A percentile compares a stretch with the other conserved stretches of the same genome.
Evolutionary conservation across 257 asterid genomes (phyloP).

Genomic region (Osmanthus fragrans): DNA sequence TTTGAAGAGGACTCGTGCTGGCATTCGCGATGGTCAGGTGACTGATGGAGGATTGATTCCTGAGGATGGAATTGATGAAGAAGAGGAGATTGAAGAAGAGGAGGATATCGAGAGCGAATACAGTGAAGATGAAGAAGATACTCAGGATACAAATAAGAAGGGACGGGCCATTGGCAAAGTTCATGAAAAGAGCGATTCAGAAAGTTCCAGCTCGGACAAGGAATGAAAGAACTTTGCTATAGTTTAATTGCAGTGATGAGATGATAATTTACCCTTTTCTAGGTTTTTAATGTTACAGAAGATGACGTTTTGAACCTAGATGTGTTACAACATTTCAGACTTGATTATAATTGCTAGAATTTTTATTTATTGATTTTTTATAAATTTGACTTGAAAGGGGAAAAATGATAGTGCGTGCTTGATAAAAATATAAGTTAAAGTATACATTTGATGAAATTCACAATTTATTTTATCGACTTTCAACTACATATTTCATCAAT

Average conservation of each 20-base stretch:
- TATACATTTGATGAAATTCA: no score
- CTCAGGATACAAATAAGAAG: slow-evolving; percentile 25
- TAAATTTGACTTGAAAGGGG: neutral
- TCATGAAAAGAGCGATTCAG: slow-evolving; percentile 39
- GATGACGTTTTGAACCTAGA: neutral
- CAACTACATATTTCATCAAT: no score
- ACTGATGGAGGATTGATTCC: slow-evolving; percentile 35
- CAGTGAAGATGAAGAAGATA: slow-evolving; percentile 71
- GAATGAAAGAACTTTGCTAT: slow-evolving; percentile 25
- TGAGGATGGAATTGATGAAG: slow-evolving; percentile 58
- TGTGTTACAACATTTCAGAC: neutral
- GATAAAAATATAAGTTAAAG: no score
- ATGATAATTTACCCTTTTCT: neutral
- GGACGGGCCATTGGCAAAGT: slow-evolving; percentile 30
- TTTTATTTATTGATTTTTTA: neutral
- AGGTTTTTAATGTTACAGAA: neutral
- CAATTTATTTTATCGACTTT: no score
- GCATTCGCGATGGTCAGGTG: slow-evolving; percentile 45
- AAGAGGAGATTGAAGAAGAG: slow-evolving; percentile 63
- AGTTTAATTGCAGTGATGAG: slow-evolving; percentile 4
- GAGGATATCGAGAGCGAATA: slow-evolving; percentile 82
- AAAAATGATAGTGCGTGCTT: no score
- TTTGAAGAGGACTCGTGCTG: slow-evolving; percentile 61
- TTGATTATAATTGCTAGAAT: neutral
- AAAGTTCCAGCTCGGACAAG: slow-evolving; percentile 47